phyloP scores from a whole-genome alignment of 495 filamentous ascomycete species.

The Bryoglossum gracile region DNA sequence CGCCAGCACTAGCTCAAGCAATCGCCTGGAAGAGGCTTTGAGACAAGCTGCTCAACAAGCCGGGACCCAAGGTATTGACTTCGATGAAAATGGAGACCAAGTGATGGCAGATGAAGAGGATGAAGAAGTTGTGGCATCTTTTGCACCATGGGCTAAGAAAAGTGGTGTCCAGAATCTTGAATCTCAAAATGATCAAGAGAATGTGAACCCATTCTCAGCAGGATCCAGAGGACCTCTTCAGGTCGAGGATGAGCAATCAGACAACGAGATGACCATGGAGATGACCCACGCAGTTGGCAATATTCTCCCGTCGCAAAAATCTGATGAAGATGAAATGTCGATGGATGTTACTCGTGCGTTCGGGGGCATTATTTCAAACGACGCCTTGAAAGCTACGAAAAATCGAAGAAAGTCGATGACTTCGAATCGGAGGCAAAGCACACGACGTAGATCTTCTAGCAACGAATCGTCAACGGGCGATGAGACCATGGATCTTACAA shows the following conservation, averaged over 20 bases:
- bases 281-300: slow-evolving; percentile 76
- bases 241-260: slow-evolving; percentile 33
- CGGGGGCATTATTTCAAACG: slow-evolving; percentile 61
- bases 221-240: slow-evolving; percentile 19
- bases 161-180: slow-evolving; percentile 19
- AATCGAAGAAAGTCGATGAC: slow-evolving; percentile 16
- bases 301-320: slow-evolving; percentile 51
- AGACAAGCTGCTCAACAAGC: slow-evolving; percentile 67
- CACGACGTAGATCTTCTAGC: slow-evolving; percentile 23
- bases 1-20: slow-evolving; percentile 56
- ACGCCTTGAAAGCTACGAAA: neutral
- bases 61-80: slow-evolving; percentile 53
- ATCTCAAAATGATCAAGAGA: slow-evolving; percentile 51
- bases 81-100: slow-evolving; percentile 49
- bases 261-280: slow-evolving; percentile 69
- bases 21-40: slow-evolving; percentile 67
- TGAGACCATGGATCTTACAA: slow-evolving; percentile 73
- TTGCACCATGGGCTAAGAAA: slow-evolving; percentile 60
- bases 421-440: slow-evolving; percentile 23
- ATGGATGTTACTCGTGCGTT: slow-evolving; percentile 82
- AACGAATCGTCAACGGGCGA: slow-evolving; percentile 39
- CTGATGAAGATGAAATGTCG: slow-evolving; percentile 47
- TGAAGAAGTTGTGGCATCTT: slow-evolving; percentile 71
- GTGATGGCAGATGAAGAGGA: slow-evolving; percentile 70
- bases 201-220: slow-evolving; percentile 45